Evolutionary conservation across 345 rosid genomes (phyloP).

Genomic region (Bruguiera parviflora): DNA sequence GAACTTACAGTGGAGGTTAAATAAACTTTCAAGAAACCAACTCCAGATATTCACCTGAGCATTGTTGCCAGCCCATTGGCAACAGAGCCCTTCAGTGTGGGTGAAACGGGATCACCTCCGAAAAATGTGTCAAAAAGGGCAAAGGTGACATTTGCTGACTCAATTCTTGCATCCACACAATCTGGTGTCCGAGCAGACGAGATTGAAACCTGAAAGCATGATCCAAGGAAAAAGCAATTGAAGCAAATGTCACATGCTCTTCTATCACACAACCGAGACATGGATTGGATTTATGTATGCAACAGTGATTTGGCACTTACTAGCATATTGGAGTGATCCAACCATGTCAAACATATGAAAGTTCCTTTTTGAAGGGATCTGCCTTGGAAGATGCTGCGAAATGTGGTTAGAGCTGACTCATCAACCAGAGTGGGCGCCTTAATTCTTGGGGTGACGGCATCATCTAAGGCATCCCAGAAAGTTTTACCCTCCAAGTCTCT

Average conservation of each 20-base stretch:
- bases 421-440: slow-evolving; percentile 49
- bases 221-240: background rate
- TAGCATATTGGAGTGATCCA: slow-evolving; percentile 59
- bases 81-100: slow-evolving; percentile 65
- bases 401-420: slow-evolving; percentile 57
- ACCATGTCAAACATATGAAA: slow-evolving; percentile 70
- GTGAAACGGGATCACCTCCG: slow-evolving; percentile 76
- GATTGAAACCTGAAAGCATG: slow-evolving; percentile 49
- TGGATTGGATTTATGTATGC: background rate
- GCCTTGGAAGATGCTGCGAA: slow-evolving; percentile 60
- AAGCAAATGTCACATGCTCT: background rate
- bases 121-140: slow-evolving; percentile 76
- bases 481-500: slow-evolving; percentile 95
- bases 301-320: slow-evolving; percentile 39
- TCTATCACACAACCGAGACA: background rate
- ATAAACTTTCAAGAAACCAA: slow-evolving; percentile 2
- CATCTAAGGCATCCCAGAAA: slow-evolving; percentile 87
- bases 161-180: slow-evolving; percentile 49
- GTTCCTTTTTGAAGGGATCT: slow-evolving; percentile 70
- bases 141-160: slow-evolving; percentile 52
- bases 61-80: slow-evolving; percentile 45
- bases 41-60: slow-evolving; percentile 35
- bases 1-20: background rate
- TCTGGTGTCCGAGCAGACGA: slow-evolving; percentile 58
- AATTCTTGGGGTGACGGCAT: slow-evolving; percentile 70